phyloP scores from a whole-genome alignment of 495 filamentous ascomycete genomes.

The Lasiosphaeria ovina region DNA sequence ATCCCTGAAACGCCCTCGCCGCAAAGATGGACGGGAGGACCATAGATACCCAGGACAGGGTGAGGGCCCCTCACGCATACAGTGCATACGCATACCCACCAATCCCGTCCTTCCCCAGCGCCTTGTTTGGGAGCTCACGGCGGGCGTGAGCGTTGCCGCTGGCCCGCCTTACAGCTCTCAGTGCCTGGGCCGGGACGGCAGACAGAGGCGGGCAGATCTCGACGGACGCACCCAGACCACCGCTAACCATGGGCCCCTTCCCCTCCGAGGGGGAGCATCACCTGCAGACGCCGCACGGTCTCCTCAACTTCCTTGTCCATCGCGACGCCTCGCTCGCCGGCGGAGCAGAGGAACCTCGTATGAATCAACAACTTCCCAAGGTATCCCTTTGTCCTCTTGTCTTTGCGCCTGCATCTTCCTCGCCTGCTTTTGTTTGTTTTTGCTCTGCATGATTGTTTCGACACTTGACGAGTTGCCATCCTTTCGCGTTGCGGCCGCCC shows the following conservation, averaged over 20 bases:
- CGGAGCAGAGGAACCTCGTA: conserved; percentile 41
- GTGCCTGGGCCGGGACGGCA: not conserved
- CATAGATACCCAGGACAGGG: conserved; percentile 2
- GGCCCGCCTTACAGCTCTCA: conserved; percentile 11
- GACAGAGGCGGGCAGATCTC: conserved; percentile 1
- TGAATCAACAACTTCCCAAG: conserved; percentile 52
- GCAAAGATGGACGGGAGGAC: conserved; percentile 22
- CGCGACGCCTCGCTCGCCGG: conserved; percentile 39
- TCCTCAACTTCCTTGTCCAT: conserved; percentile 17
- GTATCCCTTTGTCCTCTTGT: conserved; percentile 29
- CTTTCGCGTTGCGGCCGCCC: not conserved
- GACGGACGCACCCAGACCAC: not conserved
- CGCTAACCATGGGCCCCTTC: conserved; percentile 19
- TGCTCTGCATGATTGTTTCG: too few species aligned
- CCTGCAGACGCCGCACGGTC: conserved; percentile 24
- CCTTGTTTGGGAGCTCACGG: not conserved
- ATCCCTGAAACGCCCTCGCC: conserved; percentile 26
- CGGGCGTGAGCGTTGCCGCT: conserved; percentile 1
- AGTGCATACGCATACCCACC: not conserved
- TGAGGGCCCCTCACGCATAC: conserved; percentile 2
- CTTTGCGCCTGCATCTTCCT: not conserved
- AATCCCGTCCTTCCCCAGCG: conserved; percentile 11
- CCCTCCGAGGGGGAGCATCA: conserved; percentile 7
- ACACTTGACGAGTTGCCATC: not conserved
- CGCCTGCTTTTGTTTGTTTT: conserved; percentile 10